Evolutionary conservation across 345 rosid genomes (phyloP), one percentile per base, ranked within the genome.

Genomic region (Xanthoceras sorbifolium): DNA sequence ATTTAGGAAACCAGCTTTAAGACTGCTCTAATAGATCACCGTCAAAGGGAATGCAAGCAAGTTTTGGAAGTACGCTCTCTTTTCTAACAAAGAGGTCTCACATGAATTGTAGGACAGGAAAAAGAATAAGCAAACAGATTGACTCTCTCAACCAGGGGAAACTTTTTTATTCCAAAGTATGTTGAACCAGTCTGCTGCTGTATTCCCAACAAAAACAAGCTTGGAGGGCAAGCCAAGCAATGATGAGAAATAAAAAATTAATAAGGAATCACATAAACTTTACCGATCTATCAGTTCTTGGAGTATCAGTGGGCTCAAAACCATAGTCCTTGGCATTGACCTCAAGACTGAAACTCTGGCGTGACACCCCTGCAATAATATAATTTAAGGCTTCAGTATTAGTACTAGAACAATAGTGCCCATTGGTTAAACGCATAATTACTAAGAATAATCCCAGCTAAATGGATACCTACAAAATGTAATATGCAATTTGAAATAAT

Each of bases 241-340:
- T 68, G 9, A 67, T 46, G 31, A 52, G 31, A 59, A 71, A 18
- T 25, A 76, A 34, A 38, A 67, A 6, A 64, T 57, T 55, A 12
- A 48, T 28, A 69, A 48, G 55, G 28, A 76, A 75, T 44, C 69
- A 6, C 15, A 75, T 38, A 50, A 81, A 76, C 31, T 52, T 79
- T 87, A 95, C 98, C 81, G 98, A 95, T 89, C 97, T 90, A 82
- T 93, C 97, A 69, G 93, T 90, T 87, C 98, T 88, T 60, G 98
- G 99, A 32, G 94, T 88, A 75, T 95, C 94, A 4, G 90, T 85
- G 61, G 99, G 92, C 78, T 91, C 92, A 87, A 95, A 92, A 62
- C 97, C 97, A 69, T 90, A 91, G 82, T 91, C 87, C 83, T 84
- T 82, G 3, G 98, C 98, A 80, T 95, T 91, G 77, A 93, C 91